Percentiles rank a stretch among this genome's conserved stretches.
These are phyloP conservation scores for Ananas comosus DNA, from an alignment of 176 grass and related monocot species.

Conservation along the genomic window DNA sequence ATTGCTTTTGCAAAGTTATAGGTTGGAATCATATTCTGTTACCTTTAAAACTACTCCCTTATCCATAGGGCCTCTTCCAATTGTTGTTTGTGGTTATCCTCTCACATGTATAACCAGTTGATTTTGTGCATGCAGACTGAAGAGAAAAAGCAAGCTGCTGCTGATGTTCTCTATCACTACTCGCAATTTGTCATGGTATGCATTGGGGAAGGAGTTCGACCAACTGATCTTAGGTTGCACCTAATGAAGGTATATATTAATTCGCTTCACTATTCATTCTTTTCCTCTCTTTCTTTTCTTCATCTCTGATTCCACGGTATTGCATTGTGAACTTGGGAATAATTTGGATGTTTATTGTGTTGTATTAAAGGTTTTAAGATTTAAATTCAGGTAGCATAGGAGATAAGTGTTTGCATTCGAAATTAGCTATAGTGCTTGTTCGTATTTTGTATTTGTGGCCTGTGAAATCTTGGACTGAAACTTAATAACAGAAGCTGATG, in stretches of 20 bases:
- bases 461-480: not conserved
- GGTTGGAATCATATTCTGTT: not conserved
- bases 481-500: not conserved
- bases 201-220: conserved; percentile 79
- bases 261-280: not conserved
- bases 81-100: not conserved
- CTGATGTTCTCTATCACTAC: conserved; percentile 79
- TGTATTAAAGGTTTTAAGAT: not conserved
- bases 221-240: conserved; percentile 83
- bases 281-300: conserved; percentile 9
- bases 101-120: not conserved
- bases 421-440: not conserved
- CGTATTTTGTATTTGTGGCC: not conserved
- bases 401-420: too few relatives aligned
- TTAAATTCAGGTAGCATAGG: too few relatives aligned
- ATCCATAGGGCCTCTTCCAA: not conserved
- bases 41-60: too few relatives aligned
- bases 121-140: conserved; percentile 40
- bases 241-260: conserved; percentile 75
- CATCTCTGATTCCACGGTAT: not conserved
- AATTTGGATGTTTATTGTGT: not conserved
- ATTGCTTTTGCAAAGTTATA: not conserved
- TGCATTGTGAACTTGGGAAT: not conserved
- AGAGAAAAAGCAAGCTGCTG: conserved; percentile 77
- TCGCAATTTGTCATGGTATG: conserved; percentile 90